Evolutionary conservation across 225 moss, liverwort and hornwort species (phyloP).

Genomic region (Takakia lepidozioides): DNA sequence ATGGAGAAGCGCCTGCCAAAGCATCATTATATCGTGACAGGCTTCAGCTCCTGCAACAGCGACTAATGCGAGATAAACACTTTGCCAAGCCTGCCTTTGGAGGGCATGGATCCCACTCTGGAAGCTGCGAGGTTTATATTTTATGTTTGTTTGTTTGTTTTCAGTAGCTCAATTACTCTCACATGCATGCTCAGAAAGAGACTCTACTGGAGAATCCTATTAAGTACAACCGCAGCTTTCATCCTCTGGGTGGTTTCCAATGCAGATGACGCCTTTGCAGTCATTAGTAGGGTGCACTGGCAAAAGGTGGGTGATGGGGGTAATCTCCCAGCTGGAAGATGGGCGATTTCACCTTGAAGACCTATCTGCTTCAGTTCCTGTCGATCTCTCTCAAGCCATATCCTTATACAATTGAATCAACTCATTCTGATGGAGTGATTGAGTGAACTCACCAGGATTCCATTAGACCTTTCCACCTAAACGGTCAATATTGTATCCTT

Average conservation of each 20-base stretch:
- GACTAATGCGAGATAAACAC: slow-evolving; percentile 74
- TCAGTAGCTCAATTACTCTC: no score
- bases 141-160: no score
- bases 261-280: slow-evolving; percentile 65
- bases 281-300: slow-evolving; percentile 59
- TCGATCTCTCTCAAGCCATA: slow-evolving; percentile 69
- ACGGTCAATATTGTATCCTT: no score
- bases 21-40: slow-evolving; percentile 82
- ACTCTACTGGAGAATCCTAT: no score
- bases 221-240: no score
- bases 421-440: no score
- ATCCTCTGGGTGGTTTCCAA: not conserved
- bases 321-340: slow-evolving; percentile 77
- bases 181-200: no score
- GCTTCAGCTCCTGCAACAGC: slow-evolving; percentile 75
- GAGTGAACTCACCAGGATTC: no score
- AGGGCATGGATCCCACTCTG: slow-evolving; percentile 28
- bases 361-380: slow-evolving; percentile 57
- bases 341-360: slow-evolving; percentile 79
- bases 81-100: slow-evolving; percentile 50
- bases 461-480: no score
- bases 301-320: slow-evolving; percentile 88
- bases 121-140: slow-evolving; percentile 63
- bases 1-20: slow-evolving; percentile 77
- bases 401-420: no score